Conservation (phyloP, 106 monocot species). For the Phalaenopsis equestris region DNA sequence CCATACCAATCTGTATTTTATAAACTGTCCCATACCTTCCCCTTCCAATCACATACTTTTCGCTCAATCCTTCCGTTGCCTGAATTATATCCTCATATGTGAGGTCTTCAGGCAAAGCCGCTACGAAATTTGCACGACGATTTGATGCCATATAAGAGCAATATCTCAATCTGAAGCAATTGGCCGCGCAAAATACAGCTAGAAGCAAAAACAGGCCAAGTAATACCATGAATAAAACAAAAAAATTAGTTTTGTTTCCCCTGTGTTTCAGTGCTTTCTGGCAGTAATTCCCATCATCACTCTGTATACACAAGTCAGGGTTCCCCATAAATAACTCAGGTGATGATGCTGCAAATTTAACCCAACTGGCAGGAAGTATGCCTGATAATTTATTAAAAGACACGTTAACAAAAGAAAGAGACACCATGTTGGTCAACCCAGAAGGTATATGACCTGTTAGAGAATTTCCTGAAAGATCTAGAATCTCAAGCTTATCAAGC, state of each 20-base stretch:
- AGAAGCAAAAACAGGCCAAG: constrained; percentile 19
- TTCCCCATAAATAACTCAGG: constrained; percentile 43
- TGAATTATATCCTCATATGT: constrained; percentile 56
- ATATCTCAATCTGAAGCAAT: constrained; percentile 15
- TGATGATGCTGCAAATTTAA: constrained; percentile 34
- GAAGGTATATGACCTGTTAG: constrained; percentile 58
- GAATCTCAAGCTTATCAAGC: constrained; percentile 48
- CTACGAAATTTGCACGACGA: constrained; percentile 14
- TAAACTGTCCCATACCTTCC: constrained; percentile 74
- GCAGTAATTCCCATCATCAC: constrained; percentile 5
- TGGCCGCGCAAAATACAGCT: constrained; percentile 17
- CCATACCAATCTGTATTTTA: constrained; percentile 33
- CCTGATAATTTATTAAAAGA: constrained; percentile 58
- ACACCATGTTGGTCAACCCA: constrained; percentile 40
- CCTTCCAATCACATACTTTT: constrained; percentile 66
- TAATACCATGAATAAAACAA: constrained; percentile 4
- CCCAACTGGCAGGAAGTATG: constrained; percentile 41
- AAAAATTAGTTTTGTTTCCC: constrained; percentile 9
- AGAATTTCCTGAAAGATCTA: constrained; percentile 58
- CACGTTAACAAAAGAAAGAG: constrained; percentile 57
- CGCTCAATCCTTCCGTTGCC: constrained; percentile 54
- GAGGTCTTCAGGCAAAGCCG: constrained; percentile 50
- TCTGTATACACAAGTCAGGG: constrained; percentile 23
- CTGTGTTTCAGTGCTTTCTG: neutral
- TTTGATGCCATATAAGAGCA: constrained; percentile 5